phyloP scores from a whole-genome alignment of 768 basidiomycete species.

The Pleurotus platypus region DNA sequence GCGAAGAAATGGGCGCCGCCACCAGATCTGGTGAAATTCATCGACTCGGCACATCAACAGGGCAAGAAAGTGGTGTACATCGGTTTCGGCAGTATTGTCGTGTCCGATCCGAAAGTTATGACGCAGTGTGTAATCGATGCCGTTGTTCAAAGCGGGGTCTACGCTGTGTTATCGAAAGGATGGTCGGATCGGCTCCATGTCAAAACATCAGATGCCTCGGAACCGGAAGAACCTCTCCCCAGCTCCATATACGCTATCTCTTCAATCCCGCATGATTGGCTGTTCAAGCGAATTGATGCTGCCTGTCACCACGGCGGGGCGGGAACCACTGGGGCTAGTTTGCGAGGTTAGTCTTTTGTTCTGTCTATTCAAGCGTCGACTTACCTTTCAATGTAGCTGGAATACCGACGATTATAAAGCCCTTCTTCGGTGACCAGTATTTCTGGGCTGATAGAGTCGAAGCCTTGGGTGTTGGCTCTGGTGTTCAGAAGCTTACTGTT shows the following conservation, averaged over 20 bases:
- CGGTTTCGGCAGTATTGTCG: conserved; percentile 96
- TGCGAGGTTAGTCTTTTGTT: conserved; percentile 60
- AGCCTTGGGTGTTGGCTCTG: conserved; percentile 86
- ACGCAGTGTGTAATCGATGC: conserved; percentile 90
- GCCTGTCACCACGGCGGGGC: conserved; percentile 98
- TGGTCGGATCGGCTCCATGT: conserved; percentile 90
- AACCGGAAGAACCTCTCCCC: conserved; percentile 69
- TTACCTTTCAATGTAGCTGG: conserved; percentile 49
- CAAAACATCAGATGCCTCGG: conserved; percentile 56
- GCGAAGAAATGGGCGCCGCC: conserved; percentile 90
- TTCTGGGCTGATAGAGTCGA: conserved; percentile 99
- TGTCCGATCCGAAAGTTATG: conserved; percentile 91
- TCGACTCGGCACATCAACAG: conserved; percentile 67
- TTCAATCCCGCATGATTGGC: conserved; percentile 93
- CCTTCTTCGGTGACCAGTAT: conserved; percentile 97
- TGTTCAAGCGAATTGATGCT: conserved; percentile 92
- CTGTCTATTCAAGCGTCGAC: not conserved
- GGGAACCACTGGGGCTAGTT: conserved; percentile 92
- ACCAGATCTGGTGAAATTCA: conserved; percentile 73
- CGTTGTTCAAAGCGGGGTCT: conserved; percentile 80
- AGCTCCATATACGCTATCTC: conserved; percentile 79
- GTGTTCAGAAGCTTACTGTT: conserved; percentile 84
- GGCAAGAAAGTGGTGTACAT: conserved; percentile 95
- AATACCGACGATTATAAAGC: conserved; percentile 92
- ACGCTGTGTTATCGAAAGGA: conserved; percentile 93